Evolutionary conservation across 129 eudicot species (phyloP), one percentile per base, ranked within the genome.

Genomic region (Chrysanthemum seticuspe): DNA sequence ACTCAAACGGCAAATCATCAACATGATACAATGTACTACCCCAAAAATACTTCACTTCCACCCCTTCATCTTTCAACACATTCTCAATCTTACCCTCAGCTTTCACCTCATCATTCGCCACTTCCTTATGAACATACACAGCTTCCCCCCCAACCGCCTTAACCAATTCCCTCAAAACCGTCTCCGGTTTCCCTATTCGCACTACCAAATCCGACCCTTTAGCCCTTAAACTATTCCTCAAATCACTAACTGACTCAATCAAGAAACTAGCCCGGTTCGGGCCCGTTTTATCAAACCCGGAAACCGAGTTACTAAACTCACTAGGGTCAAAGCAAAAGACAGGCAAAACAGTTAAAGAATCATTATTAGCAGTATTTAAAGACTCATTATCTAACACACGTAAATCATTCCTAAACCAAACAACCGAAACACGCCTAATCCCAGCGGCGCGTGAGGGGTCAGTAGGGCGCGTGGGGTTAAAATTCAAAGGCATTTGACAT

Each of bases 11-110:
- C 72, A 93, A 84, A 86, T 93, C 98, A 25, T 93, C 97, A 72
- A 93, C 19, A 83, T 93, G 98, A 77, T 87, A 90, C 90, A 93
- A 84, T 52, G 98, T 93, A 76, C 98, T 93, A n/a, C 98, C 98
- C 98, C 98, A 93, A 74, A 87, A 93, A 70, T 93, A 93, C 85
- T 90, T 93, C 68, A 93, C 79, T 63, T 93, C 98, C 65, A 93
- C 87, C 10, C 97, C 97, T 74, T 93, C 97, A 61, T 93, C 92
- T 79, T 87, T 93, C 87, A 93, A 80, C 8, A 55, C 88, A 51
- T 40, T 83, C 76, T 89, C 96, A 65, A 90, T 83, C 81, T 84
- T 94, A 70, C 77, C 81, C 85, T 94, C 98, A 18, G 93, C 87
- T 78, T 83, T 87, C 31, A 88, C 91, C 58, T 94, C 98, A 74